Conservation (phyloP, 176 grass and related monocot species). For the Eremochloa ophiuroides region DNA sequence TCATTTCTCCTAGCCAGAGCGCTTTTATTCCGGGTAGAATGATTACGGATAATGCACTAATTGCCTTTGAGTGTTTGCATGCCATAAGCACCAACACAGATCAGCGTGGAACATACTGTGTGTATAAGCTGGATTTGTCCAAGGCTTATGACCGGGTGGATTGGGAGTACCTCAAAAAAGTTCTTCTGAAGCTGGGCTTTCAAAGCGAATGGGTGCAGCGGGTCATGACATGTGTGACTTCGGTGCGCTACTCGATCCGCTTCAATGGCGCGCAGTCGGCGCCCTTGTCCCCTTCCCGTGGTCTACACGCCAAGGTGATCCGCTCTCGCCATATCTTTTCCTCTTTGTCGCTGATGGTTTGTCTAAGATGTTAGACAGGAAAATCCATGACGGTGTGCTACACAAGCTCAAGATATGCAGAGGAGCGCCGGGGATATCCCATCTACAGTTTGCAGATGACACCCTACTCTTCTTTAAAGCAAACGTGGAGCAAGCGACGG, state of each 20-base stretch:
- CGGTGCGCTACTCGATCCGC: not conserved
- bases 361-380: not conserved
- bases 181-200: not conserved
- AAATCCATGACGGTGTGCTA: rapidly evolving
- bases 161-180: not conserved
- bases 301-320: not conserved
- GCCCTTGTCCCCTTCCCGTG: not conserved
- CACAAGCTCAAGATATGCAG: not conserved
- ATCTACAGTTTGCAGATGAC: not conserved
- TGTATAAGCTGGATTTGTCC: not conserved
- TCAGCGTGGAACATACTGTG: not conserved
- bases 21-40: not conserved
- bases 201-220: not conserved
- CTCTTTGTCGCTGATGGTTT: not conserved
- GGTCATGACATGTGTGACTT: not conserved
- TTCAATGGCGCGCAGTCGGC: not conserved
- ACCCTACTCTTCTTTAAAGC: no score
- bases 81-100: not conserved
- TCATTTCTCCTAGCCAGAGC: not conserved
- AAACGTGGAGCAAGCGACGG: no score
- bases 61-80: not conserved
- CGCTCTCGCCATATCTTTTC: not conserved
- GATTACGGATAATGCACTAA: not conserved
- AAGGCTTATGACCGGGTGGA: not conserved
- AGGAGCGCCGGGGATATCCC: not conserved